Percentiles rank a stretch among this genome's conserved stretches.
Evolutionary conservation across 768 basidiomycete species (phyloP).

Genomic region (Suillus ampliporus): DNA sequence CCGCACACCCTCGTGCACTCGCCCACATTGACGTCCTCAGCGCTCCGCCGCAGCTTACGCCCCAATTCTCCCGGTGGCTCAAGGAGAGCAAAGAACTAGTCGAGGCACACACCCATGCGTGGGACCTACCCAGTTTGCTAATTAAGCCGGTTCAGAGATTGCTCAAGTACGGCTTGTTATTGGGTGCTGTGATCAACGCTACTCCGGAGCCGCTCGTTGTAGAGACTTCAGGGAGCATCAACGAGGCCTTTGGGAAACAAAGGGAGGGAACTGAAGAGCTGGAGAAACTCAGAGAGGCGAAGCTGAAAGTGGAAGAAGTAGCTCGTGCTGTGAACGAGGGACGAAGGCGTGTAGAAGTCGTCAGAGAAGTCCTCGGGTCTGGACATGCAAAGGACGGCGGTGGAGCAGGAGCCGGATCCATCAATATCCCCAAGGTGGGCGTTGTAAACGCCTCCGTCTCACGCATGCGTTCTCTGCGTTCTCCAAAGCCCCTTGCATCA

Average conservation of each 20-base stretch:
- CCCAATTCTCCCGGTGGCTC: constrained; percentile 54
- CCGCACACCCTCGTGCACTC: constrained; percentile 76
- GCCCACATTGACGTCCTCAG: constrained; percentile 61
- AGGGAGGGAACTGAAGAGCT: constrained; percentile 17
- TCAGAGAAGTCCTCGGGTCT: constrained; percentile 70
- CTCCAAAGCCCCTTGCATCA: constrained; percentile 27
- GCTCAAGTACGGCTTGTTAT: constrained; percentile 90
- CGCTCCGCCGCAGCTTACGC: constrained; percentile 51
- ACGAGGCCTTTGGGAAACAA: constrained; percentile 18
- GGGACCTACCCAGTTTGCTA: constrained; percentile 92
- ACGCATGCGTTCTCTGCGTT: constrained; percentile 63
- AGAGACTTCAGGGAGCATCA: neutral
- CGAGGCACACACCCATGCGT: constrained; percentile 78
- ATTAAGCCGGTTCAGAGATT: constrained; percentile 98
- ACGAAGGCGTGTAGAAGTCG: constrained; percentile 75
- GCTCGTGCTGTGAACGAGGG: constrained; percentile 82
- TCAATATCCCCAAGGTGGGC: constrained; percentile 43
- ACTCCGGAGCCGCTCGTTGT: constrained; percentile 56
- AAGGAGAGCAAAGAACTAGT: constrained; percentile 68
- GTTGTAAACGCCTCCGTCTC: constrained; percentile 57
- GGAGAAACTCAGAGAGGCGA: constrained; percentile 56
- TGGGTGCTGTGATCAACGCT: constrained; percentile 75
- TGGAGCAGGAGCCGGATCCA: constrained; percentile 48
- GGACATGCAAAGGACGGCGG: constrained; percentile 41
- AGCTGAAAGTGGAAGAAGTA: constrained; percentile 68